phyloP scores from a whole-genome alignment of 2,329 filamentous ascomycete genomes.

The Hymenoscyphus linearis region DNA sequence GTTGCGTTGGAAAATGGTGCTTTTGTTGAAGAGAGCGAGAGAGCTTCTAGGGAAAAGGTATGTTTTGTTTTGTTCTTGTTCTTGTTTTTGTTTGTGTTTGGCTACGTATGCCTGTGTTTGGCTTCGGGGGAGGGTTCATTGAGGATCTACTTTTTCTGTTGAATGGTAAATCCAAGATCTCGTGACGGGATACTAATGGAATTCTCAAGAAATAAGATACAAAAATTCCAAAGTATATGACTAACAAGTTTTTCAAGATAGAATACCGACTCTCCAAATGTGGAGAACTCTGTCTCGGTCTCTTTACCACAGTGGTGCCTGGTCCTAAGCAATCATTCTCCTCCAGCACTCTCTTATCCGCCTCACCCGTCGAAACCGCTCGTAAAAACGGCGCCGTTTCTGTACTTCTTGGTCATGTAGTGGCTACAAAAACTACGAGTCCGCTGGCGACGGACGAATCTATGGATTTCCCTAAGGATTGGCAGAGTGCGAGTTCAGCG shows the following conservation, averaged over 20 bases:
- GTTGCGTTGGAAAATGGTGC: slow-evolving; percentile 50
- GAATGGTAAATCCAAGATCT: background rate
- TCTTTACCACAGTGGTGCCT: slow-evolving; percentile 64
- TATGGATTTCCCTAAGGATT: slow-evolving; percentile 69
- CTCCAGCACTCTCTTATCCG: slow-evolving; percentile 48
- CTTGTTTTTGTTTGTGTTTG: background rate
- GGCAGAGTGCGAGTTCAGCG: slow-evolving; percentile 39
- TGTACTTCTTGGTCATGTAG: slow-evolving; percentile 70
- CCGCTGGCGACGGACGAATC: slow-evolving; percentile 64
- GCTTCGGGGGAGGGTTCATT: background rate
- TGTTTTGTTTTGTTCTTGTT: slow-evolving; percentile 15
- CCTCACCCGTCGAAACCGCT: slow-evolving; percentile 54
- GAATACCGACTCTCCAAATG: slow-evolving; percentile 70
- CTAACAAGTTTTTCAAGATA: slow-evolving; percentile 46
- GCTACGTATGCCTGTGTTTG: background rate
- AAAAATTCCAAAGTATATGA: no score
- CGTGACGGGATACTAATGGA: no score
- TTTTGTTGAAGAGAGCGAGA: slow-evolving; percentile 44
- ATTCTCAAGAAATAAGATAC: no score
- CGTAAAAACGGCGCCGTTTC: slow-evolving; percentile 49
- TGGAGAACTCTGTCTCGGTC: slow-evolving; percentile 70
- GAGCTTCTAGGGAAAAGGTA: slow-evolving; percentile 51
- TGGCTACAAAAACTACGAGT: slow-evolving; percentile 65
- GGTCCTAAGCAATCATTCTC: slow-evolving; percentile 42
- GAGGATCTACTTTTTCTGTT: background rate